These are phyloP conservation scores for Xylaria telfairii DNA, from an alignment of 495 filamentous ascomycete genomes.

Conservation along the genomic window DNA sequence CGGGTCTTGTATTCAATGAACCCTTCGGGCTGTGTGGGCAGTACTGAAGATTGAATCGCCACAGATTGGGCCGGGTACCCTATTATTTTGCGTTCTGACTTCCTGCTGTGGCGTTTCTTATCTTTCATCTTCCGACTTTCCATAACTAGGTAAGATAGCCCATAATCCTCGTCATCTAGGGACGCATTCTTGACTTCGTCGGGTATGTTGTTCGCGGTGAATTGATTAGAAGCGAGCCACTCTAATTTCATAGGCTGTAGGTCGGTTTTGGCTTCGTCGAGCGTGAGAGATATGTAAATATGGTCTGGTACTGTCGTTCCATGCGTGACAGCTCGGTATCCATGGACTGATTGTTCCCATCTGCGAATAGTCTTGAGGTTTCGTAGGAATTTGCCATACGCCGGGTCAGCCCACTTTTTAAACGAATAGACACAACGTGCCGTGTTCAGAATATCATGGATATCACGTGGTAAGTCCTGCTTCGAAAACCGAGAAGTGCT, in stretches of 20 bases:
- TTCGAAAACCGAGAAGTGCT: conserved; percentile 34
- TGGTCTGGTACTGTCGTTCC: conserved; percentile 39
- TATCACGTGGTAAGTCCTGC: conserved; percentile 42
- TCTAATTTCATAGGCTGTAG: conserved; percentile 34
- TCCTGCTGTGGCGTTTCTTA: background rate
- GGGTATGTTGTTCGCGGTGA: conserved; percentile 50
- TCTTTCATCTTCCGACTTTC: background rate
- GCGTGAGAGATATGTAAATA: conserved; percentile 44
- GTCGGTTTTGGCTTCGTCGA: conserved; percentile 29
- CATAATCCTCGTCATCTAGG: conserved; percentile 30
- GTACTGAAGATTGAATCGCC: background rate
- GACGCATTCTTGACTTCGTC: conserved; percentile 44
- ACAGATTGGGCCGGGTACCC: background rate
- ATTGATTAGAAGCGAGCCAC: conserved; percentile 46
- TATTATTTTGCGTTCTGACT: background rate
- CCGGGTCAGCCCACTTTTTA: conserved; percentile 43
- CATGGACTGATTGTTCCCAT: conserved; percentile 49
- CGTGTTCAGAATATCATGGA: conserved; percentile 42
- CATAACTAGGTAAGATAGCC: conserved; percentile 18
- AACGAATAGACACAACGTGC: conserved; percentile 27
- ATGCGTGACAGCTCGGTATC: conserved; percentile 34
- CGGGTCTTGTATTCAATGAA: conserved; percentile 48
- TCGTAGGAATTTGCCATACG: conserved; percentile 45
- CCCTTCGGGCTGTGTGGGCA: conserved; percentile 29
- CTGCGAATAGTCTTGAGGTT: conserved; percentile 42